Base-by-base conservation (phyloP, 257 asterid genomes). In the Plantago ovata region DNA sequence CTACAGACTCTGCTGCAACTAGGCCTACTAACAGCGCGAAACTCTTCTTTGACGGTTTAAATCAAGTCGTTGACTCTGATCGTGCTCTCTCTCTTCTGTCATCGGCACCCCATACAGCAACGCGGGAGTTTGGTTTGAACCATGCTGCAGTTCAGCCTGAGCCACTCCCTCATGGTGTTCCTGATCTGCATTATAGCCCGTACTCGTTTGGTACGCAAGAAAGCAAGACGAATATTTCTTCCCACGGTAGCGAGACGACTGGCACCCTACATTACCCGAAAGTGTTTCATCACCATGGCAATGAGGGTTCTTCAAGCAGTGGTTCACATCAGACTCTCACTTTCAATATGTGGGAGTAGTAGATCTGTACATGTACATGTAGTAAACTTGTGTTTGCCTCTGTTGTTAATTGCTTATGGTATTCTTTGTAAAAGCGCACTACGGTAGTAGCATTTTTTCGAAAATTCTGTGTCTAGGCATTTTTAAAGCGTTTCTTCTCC, bases 41-140 rank as follows among this genome's bases (percentile, higher is more conserved):
- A 67, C 59, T 69, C 15, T 70, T 70, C 56, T 53, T 68, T 1
- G 70, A 67, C 43, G 87, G 86, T 23, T 68, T 75, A 33, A 80
- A 63, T 55, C 80, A 75, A 58, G 75, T 76, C 40, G 74, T 72
- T 55, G 80, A 69, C 60, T 71, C 85, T 13, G 80, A 76, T 75
- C 77, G 86, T 86, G 97, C 95, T 86, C 96, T 86, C 98, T 87
- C 98, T 90, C 98, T 90, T 90, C 98, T 90, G 98, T 90, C 98
- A 90, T 77, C 94, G 42, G 75, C 79, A 16, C 72, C 83, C 22
- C 38, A 3, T 3, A 46, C 82, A 63, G 68, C 62, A 60, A 70
- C 82, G 28, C 66, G 77, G 81, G 84, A 81, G 76, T 70, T 84
- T 16, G 77, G 81, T 69, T 69, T 76, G 46, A 73, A 60, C 73